Conservation (phyloP, 305 asterid genomes). For the Striga hermonthica region DNA sequence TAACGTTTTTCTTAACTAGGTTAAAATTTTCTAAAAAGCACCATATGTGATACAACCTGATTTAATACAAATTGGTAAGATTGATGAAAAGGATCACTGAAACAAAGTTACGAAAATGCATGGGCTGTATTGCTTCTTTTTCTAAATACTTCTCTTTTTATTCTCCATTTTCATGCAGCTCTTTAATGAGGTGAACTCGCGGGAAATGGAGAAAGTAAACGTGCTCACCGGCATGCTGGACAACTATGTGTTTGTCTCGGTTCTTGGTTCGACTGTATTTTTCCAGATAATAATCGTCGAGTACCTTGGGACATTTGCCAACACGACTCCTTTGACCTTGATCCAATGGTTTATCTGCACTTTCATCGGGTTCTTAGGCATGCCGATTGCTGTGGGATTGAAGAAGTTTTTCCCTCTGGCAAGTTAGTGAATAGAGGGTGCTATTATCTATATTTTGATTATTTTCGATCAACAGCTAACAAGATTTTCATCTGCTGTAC, state of each 20-base stretch:
- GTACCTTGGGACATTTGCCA: constrained; percentile 75
- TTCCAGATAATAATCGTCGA: constrained; percentile 75
- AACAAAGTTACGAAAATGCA: too few relatives aligned
- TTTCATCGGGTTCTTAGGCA: constrained; percentile 59
- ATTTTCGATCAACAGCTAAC: too few relatives aligned
- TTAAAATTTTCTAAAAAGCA: not conserved
- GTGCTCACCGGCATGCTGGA: constrained; percentile 64
- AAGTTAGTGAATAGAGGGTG: not conserved
- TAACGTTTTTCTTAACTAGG: constrained; percentile 21
- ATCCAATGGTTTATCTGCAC: constrained; percentile 61
- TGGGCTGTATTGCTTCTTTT: too few relatives aligned
- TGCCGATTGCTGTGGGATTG: constrained; percentile 66
- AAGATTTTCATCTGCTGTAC: too few relatives aligned
- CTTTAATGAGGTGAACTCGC: constrained; percentile 80
- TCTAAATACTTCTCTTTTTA: not conserved
- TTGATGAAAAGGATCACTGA: too few relatives aligned
- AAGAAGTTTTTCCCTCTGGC: constrained; percentile 31
- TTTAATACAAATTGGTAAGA: too few relatives aligned
- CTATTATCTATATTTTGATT: not conserved
- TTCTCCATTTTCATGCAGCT: constrained; percentile 47
- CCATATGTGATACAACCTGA: too few relatives aligned
- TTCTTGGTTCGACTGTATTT: constrained; percentile 52
- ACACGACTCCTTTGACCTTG: constrained; percentile 64
- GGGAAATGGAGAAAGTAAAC: constrained; percentile 78
- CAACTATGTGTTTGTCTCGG: constrained; percentile 61